Percentiles rank a stretch among this genome's conserved stretches.
phyloP scores from a whole-genome alignment of 345 rosid species.

The Ailanthus altissimus region DNA sequence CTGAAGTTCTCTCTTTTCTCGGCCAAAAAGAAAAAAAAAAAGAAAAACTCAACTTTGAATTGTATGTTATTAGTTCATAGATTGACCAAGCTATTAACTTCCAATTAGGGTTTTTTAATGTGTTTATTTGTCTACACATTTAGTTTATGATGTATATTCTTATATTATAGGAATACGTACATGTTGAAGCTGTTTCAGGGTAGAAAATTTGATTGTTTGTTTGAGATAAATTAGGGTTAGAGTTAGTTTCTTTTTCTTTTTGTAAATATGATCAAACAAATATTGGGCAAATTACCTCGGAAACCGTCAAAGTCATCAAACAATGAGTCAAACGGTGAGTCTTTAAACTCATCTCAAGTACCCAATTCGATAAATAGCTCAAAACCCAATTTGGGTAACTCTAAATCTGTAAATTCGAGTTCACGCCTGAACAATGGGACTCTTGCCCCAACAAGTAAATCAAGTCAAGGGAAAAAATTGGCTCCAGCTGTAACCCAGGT shows the following conservation, averaged over 20 bases:
- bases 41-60: constrained; percentile 7
- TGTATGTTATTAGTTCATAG: constrained; percentile 10
- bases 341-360: constrained; percentile 41
- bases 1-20: neutral
- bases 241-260: constrained; percentile 21
- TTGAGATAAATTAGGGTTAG: constrained; percentile 17
- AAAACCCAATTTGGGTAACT: constrained; percentile 35
- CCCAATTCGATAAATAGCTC: constrained; percentile 41
- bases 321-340: constrained; percentile 48
- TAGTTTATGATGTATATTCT: neutral
- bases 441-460: constrained; percentile 33
- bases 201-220: constrained; percentile 19
- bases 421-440: constrained; percentile 52
- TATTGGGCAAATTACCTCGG: constrained; percentile 69
- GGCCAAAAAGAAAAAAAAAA: neutral
- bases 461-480: constrained; percentile 48
- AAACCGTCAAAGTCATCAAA: constrained; percentile 67
- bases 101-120: constrained; percentile 4
- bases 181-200: constrained; percentile 25
- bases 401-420: constrained; percentile 42
- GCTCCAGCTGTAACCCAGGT: constrained; percentile 33
- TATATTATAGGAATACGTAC: constrained; percentile 15
- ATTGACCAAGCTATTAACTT: constrained; percentile 5
- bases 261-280: constrained; percentile 74
- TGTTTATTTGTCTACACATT: neutral